Percentiles rank a stretch among this genome's conserved stretches.
phyloP scores from a whole-genome alignment of 495 filamentous ascomycete genomes.

The Hyaloscypha finlandica region DNA sequence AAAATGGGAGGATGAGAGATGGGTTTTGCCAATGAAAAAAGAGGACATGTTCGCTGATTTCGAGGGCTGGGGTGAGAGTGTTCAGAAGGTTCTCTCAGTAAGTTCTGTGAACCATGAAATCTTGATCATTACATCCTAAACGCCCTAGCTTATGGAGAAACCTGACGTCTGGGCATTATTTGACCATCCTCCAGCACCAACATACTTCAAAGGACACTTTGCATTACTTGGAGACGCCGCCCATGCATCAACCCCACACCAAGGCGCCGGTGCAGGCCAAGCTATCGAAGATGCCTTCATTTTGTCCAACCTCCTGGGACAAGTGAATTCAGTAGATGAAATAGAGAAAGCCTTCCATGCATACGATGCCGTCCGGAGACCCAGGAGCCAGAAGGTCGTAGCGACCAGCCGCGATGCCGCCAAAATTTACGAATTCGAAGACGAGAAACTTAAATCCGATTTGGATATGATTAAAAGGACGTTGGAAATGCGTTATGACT shows the following conservation, averaged over 20 bases:
- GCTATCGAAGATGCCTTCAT: constrained; percentile 69
- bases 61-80: constrained; percentile 50
- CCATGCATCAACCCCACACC: constrained; percentile 69
- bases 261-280: constrained; percentile 68
- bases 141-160: constrained; percentile 42
- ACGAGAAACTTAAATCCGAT: constrained; percentile 46
- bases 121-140: background rate
- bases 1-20: constrained; percentile 44
- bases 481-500: constrained; percentile 46
- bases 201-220: constrained; percentile 55
- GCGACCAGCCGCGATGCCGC: constrained; percentile 44
- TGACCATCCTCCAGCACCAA: constrained; percentile 56
- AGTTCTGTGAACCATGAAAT: constrained; percentile 15
- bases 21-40: constrained; percentile 57
- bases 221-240: constrained; percentile 70
- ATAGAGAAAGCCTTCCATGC: constrained; percentile 57
- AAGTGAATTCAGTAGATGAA: constrained; percentile 40
- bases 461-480: constrained; percentile 44
- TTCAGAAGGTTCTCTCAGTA: constrained; percentile 48
- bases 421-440: constrained; percentile 43
- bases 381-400: constrained; percentile 46
- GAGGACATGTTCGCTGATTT: constrained; percentile 61
- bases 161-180: constrained; percentile 65
- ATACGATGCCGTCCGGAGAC: constrained; percentile 61
- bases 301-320: constrained; percentile 55